phyloP scores from a whole-genome alignment of 2,329 filamentous ascomycete species.

The Beauveria pseudobassiana region DNA sequence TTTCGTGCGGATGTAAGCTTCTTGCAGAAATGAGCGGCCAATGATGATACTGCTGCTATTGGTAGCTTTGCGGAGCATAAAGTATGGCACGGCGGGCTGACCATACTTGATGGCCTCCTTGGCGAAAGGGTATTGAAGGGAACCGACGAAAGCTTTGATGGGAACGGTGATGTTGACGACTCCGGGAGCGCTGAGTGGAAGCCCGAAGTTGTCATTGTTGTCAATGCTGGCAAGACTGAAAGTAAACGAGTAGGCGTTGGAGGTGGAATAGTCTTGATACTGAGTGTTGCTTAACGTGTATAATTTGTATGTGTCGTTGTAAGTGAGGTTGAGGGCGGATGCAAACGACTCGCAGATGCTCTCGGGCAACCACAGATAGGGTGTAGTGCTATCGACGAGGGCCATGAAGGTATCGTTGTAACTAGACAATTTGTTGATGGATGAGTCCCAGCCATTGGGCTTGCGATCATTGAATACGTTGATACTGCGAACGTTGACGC shows the following conservation, averaged over 20 bases:
- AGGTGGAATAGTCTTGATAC: slow-evolving; percentile 36
- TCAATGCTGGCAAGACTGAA: slow-evolving; percentile 51
- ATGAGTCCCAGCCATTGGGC: slow-evolving; percentile 32
- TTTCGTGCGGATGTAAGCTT: slow-evolving; percentile 53
- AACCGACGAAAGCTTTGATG: slow-evolving; percentile 41
- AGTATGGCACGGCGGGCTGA: slow-evolving; percentile 48
- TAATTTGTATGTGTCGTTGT: slow-evolving; percentile 54
- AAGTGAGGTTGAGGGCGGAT: slow-evolving; percentile 53
- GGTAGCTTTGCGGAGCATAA: slow-evolving; percentile 53
- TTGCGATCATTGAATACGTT: slow-evolving; percentile 27
- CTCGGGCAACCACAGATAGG: slow-evolving; percentile 56
- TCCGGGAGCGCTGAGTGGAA: slow-evolving; percentile 39
- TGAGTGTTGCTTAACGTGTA: slow-evolving; percentile 57
- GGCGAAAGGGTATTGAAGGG: slow-evolving; percentile 42
- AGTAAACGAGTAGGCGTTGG: slow-evolving; percentile 43
- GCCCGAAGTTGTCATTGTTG: slow-evolving; percentile 44
- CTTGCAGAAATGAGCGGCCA: slow-evolving; percentile 63
- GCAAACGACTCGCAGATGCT: slow-evolving; percentile 58
- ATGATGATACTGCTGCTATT: slow-evolving; percentile 51
- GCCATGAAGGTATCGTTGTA: slow-evolving; percentile 43
- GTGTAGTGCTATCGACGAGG: slow-evolving; percentile 56
- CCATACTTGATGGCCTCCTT: slow-evolving; percentile 35
- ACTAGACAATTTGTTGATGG: slow-evolving; percentile 29
- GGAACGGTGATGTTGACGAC: slow-evolving; percentile 51
- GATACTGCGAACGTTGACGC: slow-evolving; percentile 53